phyloP scores from a whole-genome alignment of 2,329 filamentous ascomycete genomes.

The Sordariomycetes sp. region DNA sequence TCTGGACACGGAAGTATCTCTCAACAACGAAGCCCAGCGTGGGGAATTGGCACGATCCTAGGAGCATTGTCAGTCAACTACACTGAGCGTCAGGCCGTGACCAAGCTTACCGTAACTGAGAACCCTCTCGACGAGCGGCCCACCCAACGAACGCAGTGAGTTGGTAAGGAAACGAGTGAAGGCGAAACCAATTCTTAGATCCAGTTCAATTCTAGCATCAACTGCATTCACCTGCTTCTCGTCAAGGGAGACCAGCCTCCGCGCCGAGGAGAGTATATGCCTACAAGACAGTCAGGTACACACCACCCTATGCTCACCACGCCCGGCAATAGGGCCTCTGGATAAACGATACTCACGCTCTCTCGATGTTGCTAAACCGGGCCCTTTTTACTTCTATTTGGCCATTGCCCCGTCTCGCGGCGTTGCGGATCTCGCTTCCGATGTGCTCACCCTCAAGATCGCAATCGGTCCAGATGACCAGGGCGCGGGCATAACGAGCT shows the following conservation, averaged over 20 bases:
- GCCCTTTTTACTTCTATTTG: constrained; percentile 74
- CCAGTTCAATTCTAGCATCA: constrained; percentile 78
- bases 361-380: constrained; percentile 90
- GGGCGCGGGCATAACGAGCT: constrained; percentile 57
- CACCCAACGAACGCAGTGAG: constrained; percentile 62
- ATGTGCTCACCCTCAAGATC: constrained; percentile 97
- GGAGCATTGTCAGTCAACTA: not conserved
- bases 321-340: constrained; percentile 2
- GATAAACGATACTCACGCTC: constrained; percentile 42
- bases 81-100: no score
- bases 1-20: constrained; percentile 84
- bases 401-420: constrained; percentile 64
- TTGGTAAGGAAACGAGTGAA: constrained; percentile 85
- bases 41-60: constrained; percentile 89
- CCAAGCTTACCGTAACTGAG: constrained; percentile 66
- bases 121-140: constrained; percentile 50
- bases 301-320: constrained; percentile 5
- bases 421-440: constrained; percentile 76
- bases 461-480: constrained; percentile 99
- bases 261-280: constrained; percentile 78
- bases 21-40: constrained; percentile 96
- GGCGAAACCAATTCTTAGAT: constrained; percentile 82
- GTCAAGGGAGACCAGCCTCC: constrained; percentile 66
- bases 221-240: constrained; percentile 83
- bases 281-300: constrained; percentile 28